phyloP scores from a whole-genome alignment of 2,329 filamentous ascomycete species.

The Penicillium sp. region DNA sequence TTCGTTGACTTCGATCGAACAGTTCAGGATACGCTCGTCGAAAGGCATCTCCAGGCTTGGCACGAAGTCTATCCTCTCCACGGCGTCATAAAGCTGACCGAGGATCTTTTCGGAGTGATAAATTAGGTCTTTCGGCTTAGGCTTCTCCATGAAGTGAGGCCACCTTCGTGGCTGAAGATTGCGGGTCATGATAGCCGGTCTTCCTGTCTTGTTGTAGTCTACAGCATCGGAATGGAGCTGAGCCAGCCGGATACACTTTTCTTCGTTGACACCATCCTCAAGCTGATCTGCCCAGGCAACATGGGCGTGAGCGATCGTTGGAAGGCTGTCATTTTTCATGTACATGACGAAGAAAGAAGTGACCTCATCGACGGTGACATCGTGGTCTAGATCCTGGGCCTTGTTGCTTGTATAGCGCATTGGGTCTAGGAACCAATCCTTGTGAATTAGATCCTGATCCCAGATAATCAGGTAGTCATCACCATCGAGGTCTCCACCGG shows the following conservation, averaged over 20 bases:
- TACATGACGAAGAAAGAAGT: conserved; percentile 81
- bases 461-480: conserved; percentile 94
- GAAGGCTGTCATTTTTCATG: conserved; percentile 80
- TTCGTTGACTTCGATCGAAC: too few species aligned
- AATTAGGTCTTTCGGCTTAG: conserved; percentile 33
- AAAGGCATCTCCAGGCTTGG: conserved; percentile 65
- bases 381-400: conserved; percentile 48
- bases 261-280: conserved; percentile 54
- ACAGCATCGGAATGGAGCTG: conserved; percentile 80
- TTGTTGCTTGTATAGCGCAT: conserved; percentile 64
- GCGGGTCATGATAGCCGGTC: conserved; percentile 51
- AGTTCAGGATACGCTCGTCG: too few species aligned
- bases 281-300: conserved; percentile 63
- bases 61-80: conserved; percentile 59
- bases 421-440: conserved; percentile 60
- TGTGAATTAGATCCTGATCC: conserved; percentile 66
- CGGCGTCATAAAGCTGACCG: conserved; percentile 72
- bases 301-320: conserved; percentile 72
- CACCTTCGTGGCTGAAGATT: too few species aligned
- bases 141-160: conserved; percentile 85
- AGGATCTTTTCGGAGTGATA: conserved; percentile 61
- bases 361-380: conserved; percentile 65
- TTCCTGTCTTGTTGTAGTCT: conserved; percentile 85
- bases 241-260: conserved; percentile 66
- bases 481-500: conserved; percentile 87